phyloP scores from a whole-genome alignment of 495 filamentous ascomycete species.

The Recurvomyces mirabilis region DNA sequence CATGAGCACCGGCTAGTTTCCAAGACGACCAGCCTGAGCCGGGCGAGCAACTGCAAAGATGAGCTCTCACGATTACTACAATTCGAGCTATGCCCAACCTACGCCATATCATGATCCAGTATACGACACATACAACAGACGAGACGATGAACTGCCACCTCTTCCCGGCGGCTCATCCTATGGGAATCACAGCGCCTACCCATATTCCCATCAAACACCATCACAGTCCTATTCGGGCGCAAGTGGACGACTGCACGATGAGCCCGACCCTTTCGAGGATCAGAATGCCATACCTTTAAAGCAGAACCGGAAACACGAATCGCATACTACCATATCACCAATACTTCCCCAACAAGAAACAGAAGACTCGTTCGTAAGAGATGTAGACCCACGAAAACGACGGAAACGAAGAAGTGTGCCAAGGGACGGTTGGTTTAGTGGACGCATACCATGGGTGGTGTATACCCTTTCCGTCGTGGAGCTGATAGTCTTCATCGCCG shows the following conservation, averaged over 20 bases:
- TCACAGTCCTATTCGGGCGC: slow-evolving; percentile 45
- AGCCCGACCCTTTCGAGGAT: slow-evolving; percentile 43
- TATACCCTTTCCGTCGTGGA: slow-evolving; percentile 71
- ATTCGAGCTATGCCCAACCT: background rate
- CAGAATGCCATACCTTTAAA: slow-evolving; percentile 55
- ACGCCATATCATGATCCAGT: slow-evolving; percentile 20
- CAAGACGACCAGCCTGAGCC: too few species aligned
- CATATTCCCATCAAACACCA: slow-evolving; percentile 36
- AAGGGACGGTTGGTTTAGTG: slow-evolving; percentile 42
- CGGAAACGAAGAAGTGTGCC: slow-evolving; percentile 35
- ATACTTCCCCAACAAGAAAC: slow-evolving; percentile 19
- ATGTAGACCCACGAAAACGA: slow-evolving; percentile 36
- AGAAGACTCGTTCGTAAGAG: slow-evolving; percentile 24
- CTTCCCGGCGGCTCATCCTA: slow-evolving; percentile 42
- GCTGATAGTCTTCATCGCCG: slow-evolving; percentile 77
- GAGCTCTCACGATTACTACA: slow-evolving; percentile 14
- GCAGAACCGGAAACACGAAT: slow-evolving; percentile 26
- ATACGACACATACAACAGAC: slow-evolving; percentile 17
- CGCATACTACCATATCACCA: slow-evolving; percentile 7
- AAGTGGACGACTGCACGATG: slow-evolving; percentile 32
- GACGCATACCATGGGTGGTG: slow-evolving; percentile 68
- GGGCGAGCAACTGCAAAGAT: too few species aligned
- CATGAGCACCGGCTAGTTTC: too few species aligned
- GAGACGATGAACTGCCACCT: slow-evolving; percentile 33
- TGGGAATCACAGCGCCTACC: slow-evolving; percentile 53